Base-by-base conservation (phyloP, 208 protist species). In the Acanthamoeba royreba region DNA sequence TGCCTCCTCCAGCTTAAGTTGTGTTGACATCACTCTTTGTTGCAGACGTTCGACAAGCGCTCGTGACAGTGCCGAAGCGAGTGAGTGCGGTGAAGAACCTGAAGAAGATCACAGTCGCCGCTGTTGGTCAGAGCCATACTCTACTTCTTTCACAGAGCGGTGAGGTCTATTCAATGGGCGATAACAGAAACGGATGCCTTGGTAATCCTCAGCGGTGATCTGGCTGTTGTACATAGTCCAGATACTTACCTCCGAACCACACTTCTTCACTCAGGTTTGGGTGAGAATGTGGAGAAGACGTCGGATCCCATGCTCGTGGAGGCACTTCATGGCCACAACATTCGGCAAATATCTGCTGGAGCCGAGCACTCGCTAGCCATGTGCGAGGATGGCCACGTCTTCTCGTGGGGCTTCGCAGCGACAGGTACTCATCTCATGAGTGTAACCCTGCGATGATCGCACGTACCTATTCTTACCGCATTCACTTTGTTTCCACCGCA, bases 121-220 rank as follows among this genome's bases (percentile, higher is more conserved):
- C 81, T 2, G 81, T 89, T 42, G 81, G 81, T 4, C 46, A 89
- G 53, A 69, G 46, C 81, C 81, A 89, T 40, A 89, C 81, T 28
- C 53, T 89, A 22, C 31, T 89, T 5, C 81, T 89, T 5, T 33
- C 81, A 42, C 46, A 89, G 81, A 89, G 31, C 31, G 81, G 81
- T 47, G 49, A 88, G 28, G 81, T 88, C 13, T 88, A 88, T 28
- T 7, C 81, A 31, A 88, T 88, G 81, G 81, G 81, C 49, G 52
- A 88, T 31, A 63, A 88, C 52, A 40, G 19, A 7, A 55, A 88
- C 81, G 81, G 81, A 5, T 35, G 49, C 45, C 52, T 88, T 9
- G 81, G 74, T 53, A 49, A 17, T 33, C 53, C 53, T n/a, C 49
- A 19, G 49, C 49, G 49, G 49, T 19, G 49, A 9, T 9, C 49